These are phyloP conservation scores for Citrus australasica DNA, from an alignment of 345 rosid genomes.

Conservation along the genomic window DNA sequence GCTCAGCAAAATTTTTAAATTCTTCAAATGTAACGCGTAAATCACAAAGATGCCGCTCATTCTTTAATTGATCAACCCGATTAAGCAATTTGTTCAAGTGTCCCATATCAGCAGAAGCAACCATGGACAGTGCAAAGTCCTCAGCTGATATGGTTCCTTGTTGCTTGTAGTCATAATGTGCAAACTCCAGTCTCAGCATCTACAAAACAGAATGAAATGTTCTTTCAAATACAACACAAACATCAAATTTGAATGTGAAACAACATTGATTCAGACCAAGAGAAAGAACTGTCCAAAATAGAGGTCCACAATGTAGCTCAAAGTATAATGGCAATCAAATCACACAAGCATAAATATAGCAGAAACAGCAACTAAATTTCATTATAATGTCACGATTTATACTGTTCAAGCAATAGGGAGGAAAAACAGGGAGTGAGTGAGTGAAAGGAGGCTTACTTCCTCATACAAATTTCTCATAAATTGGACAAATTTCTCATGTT, in stretches of 20 bases:
- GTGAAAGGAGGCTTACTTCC: conserved; percentile 50
- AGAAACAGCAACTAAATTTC: neutral
- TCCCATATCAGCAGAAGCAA: conserved; percentile 89
- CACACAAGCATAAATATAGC: neutral
- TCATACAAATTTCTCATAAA: conserved; percentile 69
- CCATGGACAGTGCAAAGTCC: conserved; percentile 93
- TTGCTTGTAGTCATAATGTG: conserved; percentile 78
- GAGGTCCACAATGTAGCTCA: neutral
- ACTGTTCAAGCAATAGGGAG: neutral
- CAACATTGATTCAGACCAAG: neutral
- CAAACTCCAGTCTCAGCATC: conserved; percentile 84
- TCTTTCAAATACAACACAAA: neutral
- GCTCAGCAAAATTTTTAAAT: conserved; percentile 74
- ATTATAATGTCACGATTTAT: neutral
- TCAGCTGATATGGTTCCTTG: conserved; percentile 70
- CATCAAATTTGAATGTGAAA: neutral
- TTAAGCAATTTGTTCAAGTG: conserved; percentile 61
- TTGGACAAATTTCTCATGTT: conserved; percentile 66
- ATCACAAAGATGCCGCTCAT: conserved; percentile 44
- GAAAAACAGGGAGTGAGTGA: neutral
- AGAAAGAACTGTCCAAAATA: neutral
- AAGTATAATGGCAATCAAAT: conserved; percentile 2
- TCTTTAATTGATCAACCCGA: conserved; percentile 58
- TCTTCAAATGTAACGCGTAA: conserved; percentile 63
- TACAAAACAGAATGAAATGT: conserved; percentile 20